phyloP scores from a whole-genome alignment of 345 rosid species.

The Excoecaria agallocha region DNA sequence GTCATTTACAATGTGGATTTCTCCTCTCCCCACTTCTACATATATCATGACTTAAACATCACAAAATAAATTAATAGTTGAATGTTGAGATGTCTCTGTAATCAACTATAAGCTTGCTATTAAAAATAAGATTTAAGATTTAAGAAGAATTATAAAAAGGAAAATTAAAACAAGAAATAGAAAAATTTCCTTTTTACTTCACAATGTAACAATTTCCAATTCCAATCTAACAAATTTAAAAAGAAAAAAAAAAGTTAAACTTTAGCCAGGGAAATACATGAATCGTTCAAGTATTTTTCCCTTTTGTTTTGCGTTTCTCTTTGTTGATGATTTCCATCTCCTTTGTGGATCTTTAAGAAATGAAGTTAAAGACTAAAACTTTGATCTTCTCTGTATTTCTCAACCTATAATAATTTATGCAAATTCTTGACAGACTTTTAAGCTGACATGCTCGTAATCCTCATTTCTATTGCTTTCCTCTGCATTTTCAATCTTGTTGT shows the following conservation, averaged over 20 bases:
- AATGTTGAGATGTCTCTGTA: too few species aligned
- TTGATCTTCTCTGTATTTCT: background rate
- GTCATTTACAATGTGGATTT: background rate
- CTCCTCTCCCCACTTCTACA: too few species aligned
- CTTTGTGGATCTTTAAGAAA: background rate
- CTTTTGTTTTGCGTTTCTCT: background rate
- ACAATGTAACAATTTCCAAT: slow-evolving; percentile 9
- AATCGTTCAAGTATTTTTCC: background rate
- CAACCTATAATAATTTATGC: slow-evolving; percentile 18
- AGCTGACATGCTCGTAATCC: slow-evolving; percentile 14
- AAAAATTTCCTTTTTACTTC: background rate
- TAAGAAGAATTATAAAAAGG: too few species aligned
- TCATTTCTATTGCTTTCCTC: slow-evolving; percentile 18
- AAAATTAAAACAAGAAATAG: too few species aligned
- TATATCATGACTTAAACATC: background rate
- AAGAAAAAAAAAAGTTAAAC: too few species aligned
- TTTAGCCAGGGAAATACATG: too few species aligned
- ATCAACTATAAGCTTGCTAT: too few species aligned
- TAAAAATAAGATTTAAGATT: too few species aligned
- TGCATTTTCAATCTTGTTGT: slow-evolving; percentile 37
- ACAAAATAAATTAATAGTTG: too few species aligned
- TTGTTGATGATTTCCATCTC: background rate
- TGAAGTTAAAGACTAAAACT: background rate
- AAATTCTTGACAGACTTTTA: slow-evolving; percentile 29
- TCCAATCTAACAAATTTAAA: slow-evolving; percentile 4